Base-by-base conservation (phyloP, 441 rosid genomes). In the Brassica balearica region DNA sequence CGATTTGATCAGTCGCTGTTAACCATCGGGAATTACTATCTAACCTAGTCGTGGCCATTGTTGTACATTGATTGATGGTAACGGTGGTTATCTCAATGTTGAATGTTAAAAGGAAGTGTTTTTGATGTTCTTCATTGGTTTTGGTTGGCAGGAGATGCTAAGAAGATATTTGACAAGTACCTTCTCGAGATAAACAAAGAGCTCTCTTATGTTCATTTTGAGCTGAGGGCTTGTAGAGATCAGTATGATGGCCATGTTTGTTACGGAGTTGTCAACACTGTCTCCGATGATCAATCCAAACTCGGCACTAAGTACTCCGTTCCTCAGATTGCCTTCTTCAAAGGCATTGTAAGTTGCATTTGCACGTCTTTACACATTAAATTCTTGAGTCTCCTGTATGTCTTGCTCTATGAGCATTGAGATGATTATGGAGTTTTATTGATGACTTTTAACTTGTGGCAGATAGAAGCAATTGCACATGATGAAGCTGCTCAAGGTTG, bases 221-320 rank as follows among this genome's bases (percentile, higher is more conserved):
- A 93, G 86, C 66, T 95, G 81, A 83, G 95, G 67, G 88, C 87
- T 25, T 92, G 97, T 77, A 86, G 88, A 77, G 85, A 90, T 74
- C 99, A 93, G 79, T 85, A 89, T 69, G 90, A 89, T 66, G 97
- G 98, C 14, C 80, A 64, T 69, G 87, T 93, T 46, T 90, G 81
- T 74, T 95, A 89, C 71, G 99, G 99, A 17, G 77, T 95, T 29
- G 96, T 93, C 46, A 95, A 95, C 81, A 88, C 80, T 71, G 88
- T 92, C 9, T 80, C 96, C 0, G 98, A 95, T 56, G 97, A 92
- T n/a, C 97, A 95, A 61, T 93, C 98, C 12, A 87, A 95, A 86
- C 95, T 93, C 19, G 99, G 98, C 25, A 89, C 97, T 0, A 87
- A 86, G 29, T 95, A 89, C 77, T 85, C 96, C 8, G 92, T 89